Conservation (phyloP, 1,284 basidiomycete genomes). For the Tilletia horrida region DNA sequence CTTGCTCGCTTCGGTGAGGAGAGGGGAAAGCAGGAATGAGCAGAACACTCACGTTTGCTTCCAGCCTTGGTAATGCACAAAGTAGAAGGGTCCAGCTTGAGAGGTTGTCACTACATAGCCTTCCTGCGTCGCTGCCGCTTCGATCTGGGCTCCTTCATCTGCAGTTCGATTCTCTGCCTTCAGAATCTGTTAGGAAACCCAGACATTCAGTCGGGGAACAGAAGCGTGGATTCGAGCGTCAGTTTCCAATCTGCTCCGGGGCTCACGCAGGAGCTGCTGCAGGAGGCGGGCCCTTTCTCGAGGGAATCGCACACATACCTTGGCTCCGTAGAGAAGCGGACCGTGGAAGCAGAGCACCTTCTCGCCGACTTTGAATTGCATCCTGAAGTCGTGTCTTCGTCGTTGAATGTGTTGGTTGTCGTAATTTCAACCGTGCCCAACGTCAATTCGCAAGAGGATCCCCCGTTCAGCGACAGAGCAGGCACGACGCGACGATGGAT, state of each 20-base stretch:
- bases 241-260: no score
- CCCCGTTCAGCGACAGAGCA: no score
- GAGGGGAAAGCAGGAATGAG: neutral
- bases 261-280: no score
- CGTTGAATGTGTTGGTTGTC: neutral
- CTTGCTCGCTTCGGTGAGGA: no score
- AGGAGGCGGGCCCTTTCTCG: no score
- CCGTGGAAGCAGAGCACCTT: slow-evolving; percentile 90
- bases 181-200: slow-evolving; percentile 62
- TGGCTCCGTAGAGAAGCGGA: slow-evolving; percentile 89
- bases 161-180: slow-evolving; percentile 67
- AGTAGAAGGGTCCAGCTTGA: slow-evolving; percentile 74
- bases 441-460: no score
- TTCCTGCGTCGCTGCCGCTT: slow-evolving; percentile 55
- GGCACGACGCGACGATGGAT: no score
- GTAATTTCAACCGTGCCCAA: no score
- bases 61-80: slow-evolving; percentile 99
- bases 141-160: slow-evolving; percentile 13
- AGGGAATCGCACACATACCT: slow-evolving; percentile 60
- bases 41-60: slow-evolving; percentile 79
- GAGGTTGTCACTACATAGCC: slow-evolving; percentile 67
- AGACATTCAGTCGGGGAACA: neutral
- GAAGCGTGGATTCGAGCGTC: neutral
- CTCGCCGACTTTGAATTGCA: slow-evolving; percentile 64
- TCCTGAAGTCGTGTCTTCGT: slow-evolving; percentile 18